These are phyloP conservation scores for Backusella parvicylindrica DNA, from an alignment of 192 early-diverging fungal genomes.

Conservation along the genomic window DNA sequence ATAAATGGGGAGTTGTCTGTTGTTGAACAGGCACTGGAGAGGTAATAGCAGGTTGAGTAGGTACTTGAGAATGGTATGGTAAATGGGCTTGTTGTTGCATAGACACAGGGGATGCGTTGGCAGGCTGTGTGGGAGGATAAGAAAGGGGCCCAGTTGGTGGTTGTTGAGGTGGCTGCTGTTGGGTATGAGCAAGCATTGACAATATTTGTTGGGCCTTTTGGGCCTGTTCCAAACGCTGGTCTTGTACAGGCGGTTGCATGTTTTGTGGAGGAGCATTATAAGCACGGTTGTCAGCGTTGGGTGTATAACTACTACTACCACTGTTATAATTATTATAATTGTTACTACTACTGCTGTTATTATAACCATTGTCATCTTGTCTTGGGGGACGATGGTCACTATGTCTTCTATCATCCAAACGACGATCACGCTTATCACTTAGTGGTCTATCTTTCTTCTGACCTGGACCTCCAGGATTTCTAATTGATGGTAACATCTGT, in stretches of 20 bases:
- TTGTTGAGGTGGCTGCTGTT: neutral
- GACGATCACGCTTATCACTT: constrained; percentile 22
- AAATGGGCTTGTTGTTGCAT: neutral
- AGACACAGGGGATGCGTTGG: neutral
- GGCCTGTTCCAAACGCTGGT: constrained; percentile 25
- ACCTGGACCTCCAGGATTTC: neutral
- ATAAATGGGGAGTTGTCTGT: neutral
- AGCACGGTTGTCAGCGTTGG: constrained; percentile 4
- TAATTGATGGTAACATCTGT: neutral
- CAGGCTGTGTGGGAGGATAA: neutral
- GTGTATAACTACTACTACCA: constrained; percentile 2
- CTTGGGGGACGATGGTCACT: neutral
- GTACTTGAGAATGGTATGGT: neutral
- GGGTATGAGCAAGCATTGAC: constrained; percentile 19
- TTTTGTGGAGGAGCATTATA: neutral
- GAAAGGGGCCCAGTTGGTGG: neutral
- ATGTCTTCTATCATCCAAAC: neutral
- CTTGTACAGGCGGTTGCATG: neutral
- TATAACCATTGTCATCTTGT: neutral
- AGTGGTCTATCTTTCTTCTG: constrained; percentile 21
- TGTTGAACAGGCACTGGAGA: constrained; percentile 2
- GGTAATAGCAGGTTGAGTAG: neutral
- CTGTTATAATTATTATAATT: neutral
- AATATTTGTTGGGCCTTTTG: constrained; percentile 30
- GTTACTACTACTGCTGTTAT: neutral